A percentile compares a stretch with the other conserved stretches of the same genome.
Conservation (phyloP, 2,329 filamentous ascomycete species). For the Zasmidium cellare region DNA sequence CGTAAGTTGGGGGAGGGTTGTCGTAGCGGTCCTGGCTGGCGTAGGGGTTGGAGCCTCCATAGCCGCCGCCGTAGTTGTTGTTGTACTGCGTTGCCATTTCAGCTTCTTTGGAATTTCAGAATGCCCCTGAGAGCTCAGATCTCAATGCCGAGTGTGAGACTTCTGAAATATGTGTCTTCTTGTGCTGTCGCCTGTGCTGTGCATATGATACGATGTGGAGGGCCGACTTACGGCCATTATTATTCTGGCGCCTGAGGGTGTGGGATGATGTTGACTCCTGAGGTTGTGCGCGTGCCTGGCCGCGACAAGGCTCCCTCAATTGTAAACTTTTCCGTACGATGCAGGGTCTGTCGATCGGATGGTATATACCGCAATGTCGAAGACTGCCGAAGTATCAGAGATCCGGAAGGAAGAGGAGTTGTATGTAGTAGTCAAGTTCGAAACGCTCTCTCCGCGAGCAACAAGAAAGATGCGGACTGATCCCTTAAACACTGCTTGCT, state of each 20-base stretch:
- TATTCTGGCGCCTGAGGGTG: slow-evolving; percentile 3
- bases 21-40: slow-evolving; percentile 36
- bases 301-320: slow-evolving; percentile 4
- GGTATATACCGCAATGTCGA: background rate
- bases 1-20: slow-evolving; percentile 31
- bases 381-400: background rate
- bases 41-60: slow-evolving; percentile 57
- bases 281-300: slow-evolving; percentile 6
- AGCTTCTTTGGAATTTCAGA: slow-evolving; percentile 6
- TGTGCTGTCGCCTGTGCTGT: slow-evolving; percentile 9
- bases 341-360: background rate
- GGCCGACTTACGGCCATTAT: slow-evolving; percentile 2
- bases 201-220: background rate
- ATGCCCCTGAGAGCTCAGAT: background rate
- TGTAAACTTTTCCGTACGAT: background rate
- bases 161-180: background rate
- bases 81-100: slow-evolving; percentile 36
- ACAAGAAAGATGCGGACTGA: too few relatives aligned
- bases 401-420: too few relatives aligned
- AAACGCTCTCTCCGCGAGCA: too few relatives aligned
- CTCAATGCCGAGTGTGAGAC: slow-evolving; percentile 4
- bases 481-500: background rate
- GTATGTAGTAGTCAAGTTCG: too few relatives aligned
- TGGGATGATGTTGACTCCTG: slow-evolving; percentile 4
- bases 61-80: slow-evolving; percentile 41